Percentiles rank a stretch among this genome's conserved stretches.
Conservation (phyloP, 345 rosid species). For the Acer yangbiense region DNA sequence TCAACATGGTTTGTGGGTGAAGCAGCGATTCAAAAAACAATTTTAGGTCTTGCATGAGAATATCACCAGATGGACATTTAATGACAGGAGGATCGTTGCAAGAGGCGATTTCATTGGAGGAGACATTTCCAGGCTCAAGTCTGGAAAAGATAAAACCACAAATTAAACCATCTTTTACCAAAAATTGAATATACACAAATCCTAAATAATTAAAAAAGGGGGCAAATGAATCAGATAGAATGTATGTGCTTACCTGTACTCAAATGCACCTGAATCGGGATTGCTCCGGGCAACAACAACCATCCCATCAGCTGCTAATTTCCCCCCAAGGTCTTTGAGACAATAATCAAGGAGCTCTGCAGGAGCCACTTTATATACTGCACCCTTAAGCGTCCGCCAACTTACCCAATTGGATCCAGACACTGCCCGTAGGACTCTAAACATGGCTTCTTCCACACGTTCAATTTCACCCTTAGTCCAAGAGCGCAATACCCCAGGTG, state of each 20-base stretch:
- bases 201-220: neutral
- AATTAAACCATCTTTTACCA: neutral
- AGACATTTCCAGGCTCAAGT: constrained; percentile 46
- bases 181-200: neutral
- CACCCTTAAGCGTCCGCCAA: constrained; percentile 60
- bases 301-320: constrained; percentile 45
- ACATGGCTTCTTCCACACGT: constrained; percentile 58
- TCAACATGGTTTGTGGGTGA: constrained; percentile 41
- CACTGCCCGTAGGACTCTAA: constrained; percentile 62
- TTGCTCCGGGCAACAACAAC: constrained; percentile 42
- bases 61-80: constrained; percentile 45
- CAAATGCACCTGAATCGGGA: constrained; percentile 51
- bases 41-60: constrained; percentile 48
- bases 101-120: constrained; percentile 6
- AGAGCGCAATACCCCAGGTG: constrained; percentile 25
- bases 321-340: constrained; percentile 55
- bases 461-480: constrained; percentile 49
- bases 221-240: neutral
- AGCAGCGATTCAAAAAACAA: constrained; percentile 48
- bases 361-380: constrained; percentile 53
- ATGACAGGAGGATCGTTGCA: constrained; percentile 24
- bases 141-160: constrained; percentile 37
- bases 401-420: constrained; percentile 68
- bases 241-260: constrained; percentile 52
- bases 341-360: constrained; percentile 60